Percentiles rank a stretch among this genome's conserved stretches.
Conservation (phyloP, 768 basidiomycete genomes). For the Scleroderma citrinum region DNA sequence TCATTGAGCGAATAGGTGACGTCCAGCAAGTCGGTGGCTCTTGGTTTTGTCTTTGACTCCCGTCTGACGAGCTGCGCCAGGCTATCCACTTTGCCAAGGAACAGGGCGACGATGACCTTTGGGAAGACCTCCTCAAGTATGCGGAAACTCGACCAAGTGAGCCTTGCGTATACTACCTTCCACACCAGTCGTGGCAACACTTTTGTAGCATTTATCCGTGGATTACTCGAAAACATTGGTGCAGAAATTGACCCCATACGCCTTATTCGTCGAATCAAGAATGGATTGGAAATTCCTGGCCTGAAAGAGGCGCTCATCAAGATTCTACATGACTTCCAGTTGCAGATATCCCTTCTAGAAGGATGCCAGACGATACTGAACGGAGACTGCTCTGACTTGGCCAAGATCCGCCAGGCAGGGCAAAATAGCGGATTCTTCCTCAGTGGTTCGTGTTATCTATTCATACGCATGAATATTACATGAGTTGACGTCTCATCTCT, state of each 20-base stretch:
- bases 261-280: conserved; percentile 89
- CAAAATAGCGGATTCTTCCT: conserved; percentile 81
- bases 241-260: conserved; percentile 94
- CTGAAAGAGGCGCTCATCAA: conserved; percentile 93
- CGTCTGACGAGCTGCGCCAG: conserved; percentile 31
- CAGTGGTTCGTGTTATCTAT: conserved; percentile 49
- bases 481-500: not conserved
- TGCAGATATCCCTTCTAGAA: conserved; percentile 89
- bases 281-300: conserved; percentile 94
- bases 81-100: conserved; percentile 98
- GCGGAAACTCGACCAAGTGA: conserved; percentile 88
- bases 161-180: conserved; percentile 11
- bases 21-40: conserved; percentile 65
- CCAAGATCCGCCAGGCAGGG: conserved; percentile 58
- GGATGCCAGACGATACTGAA: conserved; percentile 86
- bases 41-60: not conserved
- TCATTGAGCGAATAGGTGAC: conserved; percentile 92
- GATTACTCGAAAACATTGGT: conserved; percentile 91
- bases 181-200: not conserved
- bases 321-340: conserved; percentile 93
- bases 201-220: conserved; percentile 80
- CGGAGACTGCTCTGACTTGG: conserved; percentile 73
- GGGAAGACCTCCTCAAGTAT: conserved; percentile 93
- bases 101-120: conserved; percentile 93
- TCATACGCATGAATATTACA: too few species aligned